Evolutionary conservation across 768 basidiomycete species (phyloP), one percentile per base, ranked within the genome.

Genomic region (Gymnopilus junonius): DNA sequence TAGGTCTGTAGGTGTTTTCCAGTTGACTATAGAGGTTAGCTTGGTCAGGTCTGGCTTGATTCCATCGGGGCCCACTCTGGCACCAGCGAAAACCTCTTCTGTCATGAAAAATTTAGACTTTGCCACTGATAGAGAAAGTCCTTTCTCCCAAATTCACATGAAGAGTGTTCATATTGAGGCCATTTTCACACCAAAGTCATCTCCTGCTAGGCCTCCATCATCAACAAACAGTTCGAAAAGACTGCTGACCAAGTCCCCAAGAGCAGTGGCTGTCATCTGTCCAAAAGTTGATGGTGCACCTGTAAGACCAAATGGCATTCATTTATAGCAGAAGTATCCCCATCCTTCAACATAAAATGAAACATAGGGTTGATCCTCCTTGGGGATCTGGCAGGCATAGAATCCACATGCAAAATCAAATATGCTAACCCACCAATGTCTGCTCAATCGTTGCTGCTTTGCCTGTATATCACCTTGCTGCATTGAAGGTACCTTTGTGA

Each of bases 401-500:
- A 81, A 82, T 0, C 80, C 81, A 1, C 70, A 65, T 4, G 77
- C 75, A 59, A 80, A 78, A 65, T 83, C 80, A 42, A 82, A 77
- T 0, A 74, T 58, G 2, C 57, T 65, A 0, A 79, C 48, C 59
- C 71, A 83, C 0, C 73, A 35, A 45, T 83, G 77, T 0, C 80
- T 79, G 2, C 65, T 67, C 1, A 83, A 65, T 0, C 63, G 8
- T 31, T 72, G 72, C 59, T 83, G 80, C 57, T 82, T 83, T 1
- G 69, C 67, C 0, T 68, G 48, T 0, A 84, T 79, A 64, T 83
- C 74, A 0, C 81, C 78, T 35, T 79, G 77, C 1, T 69, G 72
- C 61, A 79, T 61, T 17, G 75, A 70, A 1, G 74, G 66, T 0
- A 76, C 64, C 42, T 74, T 48, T 0, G 69, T 74, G 8, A 73